These are phyloP conservation scores for Colletotrichum costaricense DNA, from an alignment of 2,329 filamentous ascomycete genomes.

Conservation along the genomic window DNA sequence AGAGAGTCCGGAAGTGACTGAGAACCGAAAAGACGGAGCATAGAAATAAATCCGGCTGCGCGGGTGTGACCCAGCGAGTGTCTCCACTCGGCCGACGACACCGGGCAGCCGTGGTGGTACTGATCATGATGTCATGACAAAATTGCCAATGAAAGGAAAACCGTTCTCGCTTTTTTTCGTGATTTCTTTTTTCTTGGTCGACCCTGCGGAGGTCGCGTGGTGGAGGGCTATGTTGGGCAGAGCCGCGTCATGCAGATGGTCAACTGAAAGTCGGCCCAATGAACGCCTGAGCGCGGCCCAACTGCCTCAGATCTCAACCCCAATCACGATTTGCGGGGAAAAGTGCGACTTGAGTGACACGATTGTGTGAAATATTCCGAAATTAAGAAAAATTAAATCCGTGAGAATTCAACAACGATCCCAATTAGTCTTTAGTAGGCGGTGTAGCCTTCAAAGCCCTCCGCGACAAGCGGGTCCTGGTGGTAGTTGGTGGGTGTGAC, in stretches of 20 bases:
- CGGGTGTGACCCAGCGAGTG: not conserved
- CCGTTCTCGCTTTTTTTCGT: not conserved
- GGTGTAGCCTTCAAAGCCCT: constrained; percentile 26
- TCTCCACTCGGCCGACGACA: constrained; percentile 11
- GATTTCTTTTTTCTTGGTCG: constrained; percentile 4
- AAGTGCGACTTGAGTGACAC: constrained; percentile 13
- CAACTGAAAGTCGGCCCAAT: constrained; percentile 17
- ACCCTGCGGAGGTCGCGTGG: constrained; percentile 9
- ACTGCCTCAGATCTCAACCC: not conserved
- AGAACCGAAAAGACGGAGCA: not conserved
- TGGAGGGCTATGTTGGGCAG: constrained; percentile 28
- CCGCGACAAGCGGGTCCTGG: constrained; percentile 9
- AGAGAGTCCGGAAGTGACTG: not conserved
- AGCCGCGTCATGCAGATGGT: constrained; percentile 17
- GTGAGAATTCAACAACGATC: constrained; percentile 7
- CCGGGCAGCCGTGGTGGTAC: not conserved
- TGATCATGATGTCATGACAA: constrained; percentile 26
- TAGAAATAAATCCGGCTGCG: not conserved
- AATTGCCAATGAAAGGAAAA: not conserved
- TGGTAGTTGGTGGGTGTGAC: constrained; percentile 33
- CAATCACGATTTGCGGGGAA: not conserved
- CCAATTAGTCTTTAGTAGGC: constrained; percentile 9
- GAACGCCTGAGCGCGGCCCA: constrained; percentile 28
- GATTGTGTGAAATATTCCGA: not conserved
- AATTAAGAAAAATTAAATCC: not conserved